Conservation (phyloP, 2,329 filamentous ascomycete species). For the Sporothrix humicola region DNA sequence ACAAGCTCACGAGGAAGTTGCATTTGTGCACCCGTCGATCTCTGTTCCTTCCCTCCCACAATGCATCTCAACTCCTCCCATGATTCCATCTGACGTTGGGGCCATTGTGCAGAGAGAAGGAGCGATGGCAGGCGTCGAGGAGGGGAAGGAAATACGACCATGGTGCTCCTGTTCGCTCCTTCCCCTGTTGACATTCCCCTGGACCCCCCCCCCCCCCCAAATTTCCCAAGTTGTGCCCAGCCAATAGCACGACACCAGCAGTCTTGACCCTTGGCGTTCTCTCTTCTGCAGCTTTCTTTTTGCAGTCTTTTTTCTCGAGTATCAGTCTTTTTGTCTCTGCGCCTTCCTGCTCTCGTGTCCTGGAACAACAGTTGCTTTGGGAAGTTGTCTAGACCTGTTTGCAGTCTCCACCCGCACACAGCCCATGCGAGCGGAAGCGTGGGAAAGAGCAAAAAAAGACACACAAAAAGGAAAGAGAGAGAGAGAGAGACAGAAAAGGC, state of each 20-base stretch:
- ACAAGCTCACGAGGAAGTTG: background rate
- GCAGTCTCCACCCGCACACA: constrained; percentile 11
- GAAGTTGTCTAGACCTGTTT: no score
- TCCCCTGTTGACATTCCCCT: constrained; percentile 15
- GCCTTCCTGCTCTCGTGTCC: constrained; percentile 5
- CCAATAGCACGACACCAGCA: constrained; percentile 26
- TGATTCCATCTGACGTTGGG: background rate
- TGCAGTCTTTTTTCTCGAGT: background rate
- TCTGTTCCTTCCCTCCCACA: constrained; percentile 16
- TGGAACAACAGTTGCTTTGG: constrained; percentile 12
- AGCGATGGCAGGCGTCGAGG: background rate
- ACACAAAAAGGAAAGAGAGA: background rate
- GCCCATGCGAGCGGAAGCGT: background rate
- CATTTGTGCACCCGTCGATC: constrained; percentile 11
- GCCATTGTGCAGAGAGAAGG: background rate
- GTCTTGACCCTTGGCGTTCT: background rate
- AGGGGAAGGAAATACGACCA: constrained; percentile 9
- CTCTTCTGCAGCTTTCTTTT: background rate
- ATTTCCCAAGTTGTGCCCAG: constrained; percentile 19
- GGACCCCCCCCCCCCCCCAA: background rate
- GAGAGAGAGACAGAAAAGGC: background rate
- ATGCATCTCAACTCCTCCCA: background rate
- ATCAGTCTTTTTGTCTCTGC: background rate
- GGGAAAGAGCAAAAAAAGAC: background rate
- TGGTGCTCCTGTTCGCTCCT: background rate